Evolutionary conservation across 1,284 basidiomycete genomes (phyloP), one percentile per base, ranked within the genome.

Genomic region (Cryptococcus sp.): DNA sequence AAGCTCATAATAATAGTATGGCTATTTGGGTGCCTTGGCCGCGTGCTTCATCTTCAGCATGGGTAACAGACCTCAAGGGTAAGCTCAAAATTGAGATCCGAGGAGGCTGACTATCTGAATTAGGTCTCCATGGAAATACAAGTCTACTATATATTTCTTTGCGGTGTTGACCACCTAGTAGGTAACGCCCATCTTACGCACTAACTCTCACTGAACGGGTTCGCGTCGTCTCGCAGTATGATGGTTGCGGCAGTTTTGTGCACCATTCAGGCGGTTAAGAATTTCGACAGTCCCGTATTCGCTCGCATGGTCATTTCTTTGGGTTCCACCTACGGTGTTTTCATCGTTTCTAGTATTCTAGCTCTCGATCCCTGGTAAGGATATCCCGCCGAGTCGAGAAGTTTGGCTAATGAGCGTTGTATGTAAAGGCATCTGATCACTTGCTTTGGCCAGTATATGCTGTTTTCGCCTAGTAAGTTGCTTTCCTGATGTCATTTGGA

Each of bases 31-130:
- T 2, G 84, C 92, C 39, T 83, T 97, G 17, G 83, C 94, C 17
- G 87, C 89, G 0, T 90, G 88, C 67, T 97, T 99, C 82, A 82
- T 98, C 19, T 90, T 99, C 75, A 90, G 92, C 0, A 94, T 99
- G 89, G 95, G 96, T 5, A 99, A 98, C 76, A 87, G 93, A 62
- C 95, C 95, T 1, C 86, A 87, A 78, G 88, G 91, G 85, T 91
- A 72, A 64, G 86, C 7, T 15, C n/a, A 7, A 8, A n/a, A 15
- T 23, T 3, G 11, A 15, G 10, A n/a, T 41, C 1, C 22, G 17
- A 44, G 45, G 25, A 50, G 46, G 40, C 44, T 13, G 19, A 37
- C 57, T 47, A 40, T 29, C 41, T 20, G 34, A 38, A 3, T 67
- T 13, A 92, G 90, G 1, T 83, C 90, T 1, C 84, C 85, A 64